Percentiles rank a stretch among this genome's conserved stretches.
Evolutionary conservation across 768 basidiomycete species (phyloP).

Genomic region (Hypholoma sublateritium): DNA sequence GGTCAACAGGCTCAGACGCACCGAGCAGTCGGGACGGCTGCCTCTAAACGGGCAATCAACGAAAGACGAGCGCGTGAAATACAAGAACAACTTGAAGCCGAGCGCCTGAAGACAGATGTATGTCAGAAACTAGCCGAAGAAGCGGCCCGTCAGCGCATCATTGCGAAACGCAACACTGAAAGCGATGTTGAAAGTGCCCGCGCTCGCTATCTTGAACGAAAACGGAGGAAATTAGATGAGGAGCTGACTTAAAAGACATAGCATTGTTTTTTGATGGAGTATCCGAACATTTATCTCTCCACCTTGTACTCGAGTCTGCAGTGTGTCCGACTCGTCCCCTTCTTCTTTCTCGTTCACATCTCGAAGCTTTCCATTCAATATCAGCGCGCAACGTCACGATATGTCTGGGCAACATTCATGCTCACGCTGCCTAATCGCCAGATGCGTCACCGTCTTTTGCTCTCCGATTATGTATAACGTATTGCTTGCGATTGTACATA

Average conservation of each 20-base stretch:
- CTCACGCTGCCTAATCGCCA: no score
- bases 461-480: no score
- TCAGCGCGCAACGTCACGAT: no score
- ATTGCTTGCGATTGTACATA: no score
- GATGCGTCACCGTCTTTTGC: no score
- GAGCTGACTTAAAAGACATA: slow-evolving; percentile 11
- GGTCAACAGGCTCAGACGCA: slow-evolving; percentile 43
- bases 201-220: slow-evolving; percentile 75
- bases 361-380: no score
- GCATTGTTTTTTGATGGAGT: no score
- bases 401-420: no score
- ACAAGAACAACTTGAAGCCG: slow-evolving; percentile 74
- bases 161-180: slow-evolving; percentile 76
- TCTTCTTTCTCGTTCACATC: no score
- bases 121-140: slow-evolving; percentile 61
- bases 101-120: slow-evolving; percentile 55
- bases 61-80: slow-evolving; percentile 81
- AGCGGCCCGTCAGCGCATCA: slow-evolving; percentile 62
- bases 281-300: no score
- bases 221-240: slow-evolving; percentile 70
- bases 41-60: slow-evolving; percentile 78
- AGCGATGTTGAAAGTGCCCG: slow-evolving; percentile 71
- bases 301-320: no score
- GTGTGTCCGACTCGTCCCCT: no score
- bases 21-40: slow-evolving; percentile 83